Conservation (phyloP, 768 basidiomycete species). For the Boletus reticuloceps region DNA sequence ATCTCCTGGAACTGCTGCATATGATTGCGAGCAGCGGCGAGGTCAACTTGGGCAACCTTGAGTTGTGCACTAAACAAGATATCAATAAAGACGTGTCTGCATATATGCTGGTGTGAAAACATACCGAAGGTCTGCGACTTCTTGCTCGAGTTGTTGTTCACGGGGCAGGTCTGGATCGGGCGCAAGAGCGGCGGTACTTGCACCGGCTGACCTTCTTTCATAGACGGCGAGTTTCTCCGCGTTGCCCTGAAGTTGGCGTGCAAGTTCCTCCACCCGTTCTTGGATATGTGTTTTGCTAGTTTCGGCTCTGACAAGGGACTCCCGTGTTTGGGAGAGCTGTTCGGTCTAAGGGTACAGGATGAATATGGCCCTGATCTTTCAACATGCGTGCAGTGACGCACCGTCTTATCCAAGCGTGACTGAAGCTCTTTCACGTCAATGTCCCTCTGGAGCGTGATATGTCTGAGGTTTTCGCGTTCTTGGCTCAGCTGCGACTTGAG, state of each 20-base stretch:
- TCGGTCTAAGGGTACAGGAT: conserved; percentile 42
- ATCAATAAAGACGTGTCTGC: not conserved
- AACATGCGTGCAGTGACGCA: conserved; percentile 34
- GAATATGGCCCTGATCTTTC: conserved; percentile 1
- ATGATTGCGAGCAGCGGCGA: conserved; percentile 65
- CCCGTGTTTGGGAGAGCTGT: conserved; percentile 67
- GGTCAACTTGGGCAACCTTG: conserved; percentile 76
- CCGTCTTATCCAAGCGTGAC: conserved; percentile 64
- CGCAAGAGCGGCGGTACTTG: conserved; percentile 30
- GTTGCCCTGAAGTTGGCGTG: conserved; percentile 66
- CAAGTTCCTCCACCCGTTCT: conserved; percentile 48
- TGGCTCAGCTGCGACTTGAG: conserved; percentile 63
- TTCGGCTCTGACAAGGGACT: conserved; percentile 67
- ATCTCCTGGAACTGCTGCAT: conserved; percentile 87
- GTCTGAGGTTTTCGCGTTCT: conserved; percentile 74
- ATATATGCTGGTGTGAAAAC: conserved; percentile 11
- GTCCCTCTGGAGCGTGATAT: conserved; percentile 75
- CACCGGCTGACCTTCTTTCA: conserved; percentile 55
- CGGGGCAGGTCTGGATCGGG: conserved; percentile 49
- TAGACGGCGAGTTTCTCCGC: conserved; percentile 87
- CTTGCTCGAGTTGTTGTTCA: conserved; percentile 79
- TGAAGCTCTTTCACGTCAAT: conserved; percentile 77
- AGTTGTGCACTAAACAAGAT: conserved; percentile 54
- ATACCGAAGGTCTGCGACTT: conserved; percentile 83
- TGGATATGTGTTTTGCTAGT: conserved; percentile 79